Base-by-base conservation (phyloP, 2,329 filamentous ascomycete species). In the Trematosphaeria pertusa region DNA sequence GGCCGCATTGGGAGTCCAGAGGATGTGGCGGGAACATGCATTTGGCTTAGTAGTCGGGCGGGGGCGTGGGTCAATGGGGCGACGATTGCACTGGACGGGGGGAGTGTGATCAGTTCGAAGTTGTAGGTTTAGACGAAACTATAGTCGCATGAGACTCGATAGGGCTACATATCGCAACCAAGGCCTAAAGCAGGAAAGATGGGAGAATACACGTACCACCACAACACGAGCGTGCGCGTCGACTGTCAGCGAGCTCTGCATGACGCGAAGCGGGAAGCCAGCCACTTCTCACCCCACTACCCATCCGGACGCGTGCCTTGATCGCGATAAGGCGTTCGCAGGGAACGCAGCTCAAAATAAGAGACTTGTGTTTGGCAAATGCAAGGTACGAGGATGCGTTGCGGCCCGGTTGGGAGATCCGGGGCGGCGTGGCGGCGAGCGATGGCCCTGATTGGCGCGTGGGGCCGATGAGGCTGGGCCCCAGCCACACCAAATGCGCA, bases 11-110 rank as follows among this genome's bases (percentile, higher is more conserved):
- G 88, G 0, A 80, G 73, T 14, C 81, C 85, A 0, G 73, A 85
- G 64, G 88, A 91, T 67, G 84, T 89, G 3, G 87, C 87, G 0
- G 87, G 87, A 0, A 80, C 87, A 9, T 89, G 87, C 65, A 71
- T 91, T 45, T 91, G 87, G 71, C 69, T 91, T 64, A 78, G 80
- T 30, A 87, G 86, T 59, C 76, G 81, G 43, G 88, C 87, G 1
- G 87, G 88, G 0, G 64, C 68, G 1, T 75, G 63, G 57, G 71
- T 75, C 0, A 75, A 74, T 52, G 73, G 73, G 1, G 72, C 73
- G 12, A 75, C 73, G n/a, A 71, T 75, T 59, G 56, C 72, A 30
- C 30, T 75, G 43, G 73, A 75, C 54, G 73, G 73, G 0, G 73
- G 73, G 5, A 69, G 62, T 32, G 54, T 74, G 4, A 64, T 75